Evolutionary conservation across 2,329 filamentous ascomycete genomes (phyloP).

Genomic region (Trichoderma arundinaceum): DNA sequence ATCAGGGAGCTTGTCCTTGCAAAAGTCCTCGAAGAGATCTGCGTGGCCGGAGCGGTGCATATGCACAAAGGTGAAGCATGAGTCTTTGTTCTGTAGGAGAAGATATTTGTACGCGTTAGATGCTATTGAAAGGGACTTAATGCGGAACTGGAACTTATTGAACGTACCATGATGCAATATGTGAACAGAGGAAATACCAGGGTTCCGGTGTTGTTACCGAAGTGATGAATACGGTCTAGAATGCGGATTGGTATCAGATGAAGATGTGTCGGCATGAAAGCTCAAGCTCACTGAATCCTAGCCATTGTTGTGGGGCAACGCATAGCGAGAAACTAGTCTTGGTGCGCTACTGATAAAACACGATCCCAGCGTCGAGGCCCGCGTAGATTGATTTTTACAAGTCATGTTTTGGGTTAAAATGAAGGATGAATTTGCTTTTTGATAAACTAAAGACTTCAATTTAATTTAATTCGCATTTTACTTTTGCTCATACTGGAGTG

Average conservation of each 20-base stretch:
- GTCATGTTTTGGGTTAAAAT: too few relatives aligned
- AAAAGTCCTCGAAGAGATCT: conserved; percentile 80
- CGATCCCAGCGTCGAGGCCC: too few relatives aligned
- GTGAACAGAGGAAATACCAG: background rate
- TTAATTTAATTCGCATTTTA: too few relatives aligned
- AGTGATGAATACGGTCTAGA: background rate
- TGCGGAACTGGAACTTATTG: background rate
- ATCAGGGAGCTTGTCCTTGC: conserved; percentile 70
- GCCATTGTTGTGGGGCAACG: background rate
- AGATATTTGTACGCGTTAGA: background rate
- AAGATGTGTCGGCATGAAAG: background rate
- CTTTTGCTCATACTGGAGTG: too few relatives aligned
- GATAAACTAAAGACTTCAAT: too few relatives aligned
- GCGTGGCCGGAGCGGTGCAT: conserved; percentile 73
- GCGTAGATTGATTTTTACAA: too few relatives aligned
- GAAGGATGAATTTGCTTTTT: too few relatives aligned
- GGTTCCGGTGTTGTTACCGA: background rate
- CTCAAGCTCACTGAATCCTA: background rate
- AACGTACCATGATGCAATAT: conserved; percentile 15
- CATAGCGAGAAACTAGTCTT: too few relatives aligned
- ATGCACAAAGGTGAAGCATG: conserved; percentile 75
- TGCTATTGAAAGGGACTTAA: background rate
- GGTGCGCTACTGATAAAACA: too few relatives aligned
- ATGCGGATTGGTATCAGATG: too few relatives aligned
- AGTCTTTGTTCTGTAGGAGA: conserved; percentile 70